Evolutionary conservation across 2,329 filamentous ascomycete genomes (phyloP), one percentile per base, ranked within the genome.

Genomic region (Epichloe brachyelytri): DNA sequence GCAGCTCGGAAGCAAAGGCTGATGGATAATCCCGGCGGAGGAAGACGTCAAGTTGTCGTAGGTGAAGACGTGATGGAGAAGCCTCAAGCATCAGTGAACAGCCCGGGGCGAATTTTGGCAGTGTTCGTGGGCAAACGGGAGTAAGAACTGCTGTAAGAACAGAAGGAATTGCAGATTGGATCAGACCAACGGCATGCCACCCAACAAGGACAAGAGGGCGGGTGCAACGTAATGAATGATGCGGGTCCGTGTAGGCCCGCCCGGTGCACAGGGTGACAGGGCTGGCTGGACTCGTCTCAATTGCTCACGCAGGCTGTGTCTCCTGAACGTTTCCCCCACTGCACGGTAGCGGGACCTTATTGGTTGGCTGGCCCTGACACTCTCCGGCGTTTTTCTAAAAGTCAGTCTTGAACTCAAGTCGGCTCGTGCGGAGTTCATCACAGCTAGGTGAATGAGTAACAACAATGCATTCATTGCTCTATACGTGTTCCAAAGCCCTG

Each of bases 1-100:
- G 78, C 78, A 81, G 78, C 78, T 81, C 78, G 68, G 61, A 63
- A 58, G 47, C 44, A 41, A 49, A 53, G 37, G 51, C 43, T 22
- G 48, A 45, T 43, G 51, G 48, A 48, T 49, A 36, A 36, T 51
- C 39, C 15, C 33, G 50, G 48, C 36, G 33, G 34, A 53, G 41
- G 26, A 45, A 55, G 19, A 39, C 30, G 41, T 43, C 48, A 17
- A 50, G 49, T 39, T 39, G 37, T 40, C 7, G 39, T 15, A 36
- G 44, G 17, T 37, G 38, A 46, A 36, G 45, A 46, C 46, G 49
- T 39, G 52, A 51, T 43, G 45, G 19, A 36, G 36, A n/a, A 22
- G 41, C 49, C 46, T 49, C 49, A 51, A 40, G 48, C 45, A 54
- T 50, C 49, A 52, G 30, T 38, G 19, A 43, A 47, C 22, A 38